phyloP scores from a whole-genome alignment of 2,329 filamentous ascomycete species.

The Ophiostoma sp. region DNA sequence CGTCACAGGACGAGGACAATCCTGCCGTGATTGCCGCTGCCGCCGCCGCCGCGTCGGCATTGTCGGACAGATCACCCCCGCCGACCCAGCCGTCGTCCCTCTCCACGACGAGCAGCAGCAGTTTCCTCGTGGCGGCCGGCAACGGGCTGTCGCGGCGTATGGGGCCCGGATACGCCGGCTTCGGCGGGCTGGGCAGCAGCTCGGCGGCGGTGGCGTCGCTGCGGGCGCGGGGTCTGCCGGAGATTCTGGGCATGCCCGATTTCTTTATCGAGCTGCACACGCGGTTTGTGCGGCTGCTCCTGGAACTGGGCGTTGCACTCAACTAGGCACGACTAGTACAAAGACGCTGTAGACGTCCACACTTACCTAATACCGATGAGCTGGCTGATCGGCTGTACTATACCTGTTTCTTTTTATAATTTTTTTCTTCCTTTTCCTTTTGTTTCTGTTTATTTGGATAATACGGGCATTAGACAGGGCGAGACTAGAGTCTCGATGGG shows the following conservation, averaged over 20 bases:
- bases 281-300: constrained; percentile 57
- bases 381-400: constrained; percentile 10
- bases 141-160: constrained; percentile 54
- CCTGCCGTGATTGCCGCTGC: not conserved
- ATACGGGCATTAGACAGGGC: not conserved
- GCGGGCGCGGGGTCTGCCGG: constrained; percentile 57
- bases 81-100: constrained; percentile 29
- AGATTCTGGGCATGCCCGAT: constrained; percentile 61
- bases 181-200: constrained; percentile 42
- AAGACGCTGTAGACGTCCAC: not conserved
- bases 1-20: not conserved
- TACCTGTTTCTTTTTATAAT: not conserved
- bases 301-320: constrained; percentile 53
- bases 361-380: not conserved
- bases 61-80: constrained; percentile 28
- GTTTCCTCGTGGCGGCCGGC: constrained; percentile 51
- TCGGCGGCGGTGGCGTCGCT: constrained; percentile 47
- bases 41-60: constrained; percentile 27
- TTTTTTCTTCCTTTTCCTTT: not conserved
- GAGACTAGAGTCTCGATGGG: not conserved
- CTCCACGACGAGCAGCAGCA: constrained; percentile 40
- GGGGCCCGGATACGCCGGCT: constrained; percentile 49
- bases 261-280: constrained; percentile 64
- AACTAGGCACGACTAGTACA: constrained; percentile 30
- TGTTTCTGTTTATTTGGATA: not conserved